Percentiles rank a stretch among this genome's conserved stretches.
Evolutionary conservation across 106 monocot genomes (phyloP).

Genomic region (Phalaenopsis equestris): DNA sequence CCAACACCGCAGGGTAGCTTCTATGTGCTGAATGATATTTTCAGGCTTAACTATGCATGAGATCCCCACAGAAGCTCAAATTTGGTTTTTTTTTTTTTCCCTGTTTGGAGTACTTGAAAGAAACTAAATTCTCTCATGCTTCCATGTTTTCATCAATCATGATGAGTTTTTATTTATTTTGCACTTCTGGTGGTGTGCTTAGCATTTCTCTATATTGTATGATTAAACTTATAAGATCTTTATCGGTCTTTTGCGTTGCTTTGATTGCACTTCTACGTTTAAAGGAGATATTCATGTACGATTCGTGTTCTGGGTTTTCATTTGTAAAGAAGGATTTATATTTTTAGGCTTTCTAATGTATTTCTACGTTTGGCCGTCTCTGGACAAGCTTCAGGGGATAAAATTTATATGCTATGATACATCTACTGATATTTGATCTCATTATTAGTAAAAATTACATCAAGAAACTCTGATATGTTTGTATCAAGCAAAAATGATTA

Average conservation of each 20-base stretch:
- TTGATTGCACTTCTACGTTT: too few relatives aligned
- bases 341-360: background rate
- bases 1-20: constrained; percentile 14
- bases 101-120: background rate
- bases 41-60: constrained; percentile 15
- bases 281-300: background rate
- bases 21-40: constrained; percentile 15
- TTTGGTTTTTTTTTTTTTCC: background rate
- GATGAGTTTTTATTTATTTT: background rate
- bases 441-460: too few relatives aligned
- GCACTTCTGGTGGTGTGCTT: background rate
- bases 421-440: too few relatives aligned
- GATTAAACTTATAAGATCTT: background rate
- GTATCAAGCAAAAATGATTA: too few relatives aligned
- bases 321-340: background rate
- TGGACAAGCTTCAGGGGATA: too few relatives aligned
- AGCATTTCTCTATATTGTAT: background rate
- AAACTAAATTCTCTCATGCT: background rate
- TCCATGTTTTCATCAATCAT: background rate
- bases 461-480: too few relatives aligned
- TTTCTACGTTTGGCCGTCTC: too few relatives aligned
- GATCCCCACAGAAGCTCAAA: background rate
- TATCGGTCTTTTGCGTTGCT: background rate
- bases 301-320: background rate
- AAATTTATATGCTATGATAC: too few relatives aligned